Evolutionary conservation across 1,139 yeast species (phyloP).

Genomic region (Taphrina populina): DNA sequence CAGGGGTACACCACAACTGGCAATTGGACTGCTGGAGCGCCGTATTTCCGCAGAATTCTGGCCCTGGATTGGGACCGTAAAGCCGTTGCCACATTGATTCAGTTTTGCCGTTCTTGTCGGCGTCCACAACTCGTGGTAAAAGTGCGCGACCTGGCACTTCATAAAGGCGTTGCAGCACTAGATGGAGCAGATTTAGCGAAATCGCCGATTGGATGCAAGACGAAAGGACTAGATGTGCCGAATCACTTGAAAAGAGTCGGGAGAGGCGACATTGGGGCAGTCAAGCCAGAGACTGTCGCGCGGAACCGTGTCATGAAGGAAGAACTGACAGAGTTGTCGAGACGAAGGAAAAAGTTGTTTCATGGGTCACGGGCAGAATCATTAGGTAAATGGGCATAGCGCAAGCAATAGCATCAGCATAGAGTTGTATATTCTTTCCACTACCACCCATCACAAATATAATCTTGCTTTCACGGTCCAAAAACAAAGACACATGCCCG

Average conservation of each 20-base stretch:
- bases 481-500: conserved; percentile 11
- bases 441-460: background rate
- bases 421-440: background rate
- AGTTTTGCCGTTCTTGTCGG: conserved; percentile 7
- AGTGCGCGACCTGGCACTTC: conserved; percentile 12
- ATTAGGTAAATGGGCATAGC: conserved; percentile 23
- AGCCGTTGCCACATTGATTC: conserved; percentile 22
- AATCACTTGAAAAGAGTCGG: conserved; percentile 19
- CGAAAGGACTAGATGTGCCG: conserved; percentile 31
- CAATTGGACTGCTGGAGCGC: conserved; percentile 13
- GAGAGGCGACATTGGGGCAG: conserved; percentile 8
- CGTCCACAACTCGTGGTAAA: background rate
- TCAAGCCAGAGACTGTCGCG: background rate
- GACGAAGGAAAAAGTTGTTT: background rate
- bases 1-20: conserved; percentile 9
- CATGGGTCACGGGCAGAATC: conserved; percentile 2
- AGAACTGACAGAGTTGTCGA: background rate
- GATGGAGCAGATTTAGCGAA: conserved; percentile 7
- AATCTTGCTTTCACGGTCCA: conserved; percentile 4
- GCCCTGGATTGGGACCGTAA: conserved; percentile 6
- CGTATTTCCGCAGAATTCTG: conserved; percentile 1
- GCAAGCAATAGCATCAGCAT: conserved; percentile 3
- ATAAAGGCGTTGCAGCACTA: conserved; percentile 9
- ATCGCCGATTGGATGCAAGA: conserved; percentile 15
- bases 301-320: background rate